Base-by-base conservation (phyloP, 2,329 filamentous ascomycete species). In the Exophiala viscosa region DNA sequence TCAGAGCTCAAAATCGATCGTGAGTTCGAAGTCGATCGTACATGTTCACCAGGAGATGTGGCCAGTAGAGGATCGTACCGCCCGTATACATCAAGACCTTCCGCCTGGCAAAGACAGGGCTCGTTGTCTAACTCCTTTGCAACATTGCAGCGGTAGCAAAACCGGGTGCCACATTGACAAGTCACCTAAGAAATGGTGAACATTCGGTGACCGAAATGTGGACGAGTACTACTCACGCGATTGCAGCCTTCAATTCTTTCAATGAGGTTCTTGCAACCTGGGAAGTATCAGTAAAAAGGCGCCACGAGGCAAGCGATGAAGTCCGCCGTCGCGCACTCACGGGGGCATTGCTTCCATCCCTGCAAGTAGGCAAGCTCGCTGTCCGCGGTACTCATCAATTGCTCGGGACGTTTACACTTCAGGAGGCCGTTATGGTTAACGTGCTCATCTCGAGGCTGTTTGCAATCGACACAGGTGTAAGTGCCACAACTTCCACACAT, bases 331-430 rank as follows among this genome's bases (percentile, higher is more conserved):
- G 23, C 23, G 39, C 8, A 33, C 31, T n/a, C 34, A 45, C 43
- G 31, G 3, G 57, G 57, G 33, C 57, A 59, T 28, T 52, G 52
- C 42, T 50, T 59, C 57, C 57, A 59, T 11, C 31, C 35, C 15
- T 53, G 47, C 20, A 7, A 23, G 42, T 38, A 28, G 13, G 53
- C 53, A 18, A 59, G 48, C 40, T 40, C 20, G 2, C 41, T 44
- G 39, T 54, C 43, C 28, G 23, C 43, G 8, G 23, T 11, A 13
- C 15, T 17, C 20, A 55, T 50, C 36, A 55, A 23, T 13, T 39
- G 32, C 23, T 53, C 41, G 4, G 45, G 39, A 31, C 40, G 36
- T 32, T 39, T 28, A 28, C 23, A 28, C 8, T 45, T 35, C 54
- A 57, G 33, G 28, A 33, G 13, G 13, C 38, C 31, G 20, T 44